A percentile compares a stretch with the other conserved stretches of the same genome.
phyloP scores from a whole-genome alignment of 208 protist genomes.

The Trypanosoma vivax region DNA sequence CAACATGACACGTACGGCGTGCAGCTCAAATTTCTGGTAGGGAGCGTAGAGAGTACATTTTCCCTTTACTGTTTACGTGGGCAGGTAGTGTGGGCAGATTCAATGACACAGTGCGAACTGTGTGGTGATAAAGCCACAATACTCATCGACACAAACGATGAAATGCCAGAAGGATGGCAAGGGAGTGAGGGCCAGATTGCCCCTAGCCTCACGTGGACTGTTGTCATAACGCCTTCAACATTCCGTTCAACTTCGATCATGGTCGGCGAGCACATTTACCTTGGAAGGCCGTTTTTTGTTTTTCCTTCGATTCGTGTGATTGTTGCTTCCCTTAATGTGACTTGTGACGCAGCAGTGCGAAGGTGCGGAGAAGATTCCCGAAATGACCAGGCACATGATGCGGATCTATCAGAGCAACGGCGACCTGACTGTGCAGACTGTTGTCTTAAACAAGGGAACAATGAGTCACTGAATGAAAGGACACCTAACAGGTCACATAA shows the following conservation, averaged over 20 bases:
- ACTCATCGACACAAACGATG: background rate
- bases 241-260: constrained; percentile 25
- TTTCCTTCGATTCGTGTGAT: constrained; percentile 24
- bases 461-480: background rate
- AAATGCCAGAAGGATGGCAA: background rate
- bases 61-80: constrained; percentile 18
- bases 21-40: constrained; percentile 17
- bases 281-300: constrained; percentile 43
- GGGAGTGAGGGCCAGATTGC: background rate
- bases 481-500: constrained; percentile 6
- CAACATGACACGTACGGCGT: constrained; percentile 12
- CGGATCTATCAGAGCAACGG: background rate
- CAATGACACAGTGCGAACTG: constrained; percentile 1
- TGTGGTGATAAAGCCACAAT: background rate
- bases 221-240: constrained; percentile 36
- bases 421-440: background rate
- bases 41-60: constrained; percentile 22
- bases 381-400: background rate
- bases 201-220: constrained; percentile 21
- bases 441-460: background rate
- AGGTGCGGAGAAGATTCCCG: background rate
- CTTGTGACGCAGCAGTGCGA: constrained; percentile 33
- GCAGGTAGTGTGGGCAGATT: constrained; percentile 20
- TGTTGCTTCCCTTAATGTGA: constrained; percentile 53
- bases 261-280: constrained; percentile 43